These are phyloP conservation scores for Aspergillus luchuensis DNA, from an alignment of 2,329 filamentous ascomycete genomes.

Conservation along the genomic window DNA sequence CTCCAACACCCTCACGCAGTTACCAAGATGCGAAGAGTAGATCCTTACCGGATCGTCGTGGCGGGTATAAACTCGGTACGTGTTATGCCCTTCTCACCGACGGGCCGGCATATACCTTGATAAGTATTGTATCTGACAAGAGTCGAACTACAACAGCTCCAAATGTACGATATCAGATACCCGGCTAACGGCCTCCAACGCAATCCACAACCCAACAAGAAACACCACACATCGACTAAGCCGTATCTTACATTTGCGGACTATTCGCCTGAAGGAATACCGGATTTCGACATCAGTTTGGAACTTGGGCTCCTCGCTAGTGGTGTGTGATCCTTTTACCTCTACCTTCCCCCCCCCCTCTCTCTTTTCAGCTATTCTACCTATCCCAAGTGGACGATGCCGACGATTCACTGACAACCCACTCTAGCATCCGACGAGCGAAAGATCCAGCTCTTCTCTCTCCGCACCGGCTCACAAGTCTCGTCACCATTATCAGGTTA, in stretches of 20 bases:
- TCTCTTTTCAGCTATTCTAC: neutral
- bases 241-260: slow-evolving; percentile 42
- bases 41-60: slow-evolving; percentile 39
- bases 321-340: slow-evolving; percentile 27
- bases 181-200: slow-evolving; percentile 30
- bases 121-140: neutral
- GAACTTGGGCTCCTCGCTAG: slow-evolving; percentile 43
- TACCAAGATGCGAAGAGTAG: slow-evolving; percentile 38
- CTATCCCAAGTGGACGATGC: neutral
- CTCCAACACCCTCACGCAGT: slow-evolving; percentile 40
- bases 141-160: slow-evolving; percentile 29
- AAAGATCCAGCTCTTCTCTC: slow-evolving; percentile 42
- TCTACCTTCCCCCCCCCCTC: neutral
- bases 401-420: neutral
- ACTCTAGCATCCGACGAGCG: slow-evolving; percentile 35
- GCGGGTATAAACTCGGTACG: slow-evolving; percentile 37
- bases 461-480: slow-evolving; percentile 38
- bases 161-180: slow-evolving; percentile 47
- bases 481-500: slow-evolving; percentile 30
- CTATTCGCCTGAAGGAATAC: slow-evolving; percentile 29
- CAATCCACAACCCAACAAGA: slow-evolving; percentile 32
- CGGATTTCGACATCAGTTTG: slow-evolving; percentile 40
- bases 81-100: neutral
- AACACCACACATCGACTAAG: slow-evolving; percentile 31
- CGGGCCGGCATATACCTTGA: neutral